Evolutionary conservation across 2,329 filamentous ascomycete species (phyloP).

Genomic region (Periglandula ipomoeae): DNA sequence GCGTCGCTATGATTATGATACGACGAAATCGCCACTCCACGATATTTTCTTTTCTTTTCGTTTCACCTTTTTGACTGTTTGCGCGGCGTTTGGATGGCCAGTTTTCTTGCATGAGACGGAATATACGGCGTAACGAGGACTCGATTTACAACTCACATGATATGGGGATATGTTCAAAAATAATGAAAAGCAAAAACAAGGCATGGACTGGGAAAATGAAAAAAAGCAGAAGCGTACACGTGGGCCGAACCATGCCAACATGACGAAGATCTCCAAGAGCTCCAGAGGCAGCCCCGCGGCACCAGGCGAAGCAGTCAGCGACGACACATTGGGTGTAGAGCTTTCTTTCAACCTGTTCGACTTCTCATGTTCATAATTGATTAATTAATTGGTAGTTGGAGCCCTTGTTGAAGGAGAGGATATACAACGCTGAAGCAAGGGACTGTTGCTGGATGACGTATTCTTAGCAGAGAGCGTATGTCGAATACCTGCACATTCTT

Average conservation of each 20-base stretch:
- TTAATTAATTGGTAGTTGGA: not conserved
- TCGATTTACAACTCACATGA: not conserved
- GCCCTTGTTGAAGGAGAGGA: not conserved
- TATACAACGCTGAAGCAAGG: not conserved
- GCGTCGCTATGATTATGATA: constrained; percentile 19
- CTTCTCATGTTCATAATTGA: not conserved
- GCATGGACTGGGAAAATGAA: not conserved
- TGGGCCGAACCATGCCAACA: not conserved
- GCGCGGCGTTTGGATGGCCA: constrained; percentile 6
- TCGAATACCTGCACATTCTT: too few species aligned
- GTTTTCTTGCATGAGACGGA: not conserved
- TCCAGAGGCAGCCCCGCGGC: constrained; percentile 5
- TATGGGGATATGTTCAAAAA: not conserved
- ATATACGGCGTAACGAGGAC: not conserved
- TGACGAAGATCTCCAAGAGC: not conserved
- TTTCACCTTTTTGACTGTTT: not conserved
- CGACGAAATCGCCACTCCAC: not conserved
- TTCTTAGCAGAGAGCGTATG: not conserved
- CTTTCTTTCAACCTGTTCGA: not conserved
- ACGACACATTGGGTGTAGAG: not conserved
- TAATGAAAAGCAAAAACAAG: not conserved
- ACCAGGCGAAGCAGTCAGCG: not conserved
- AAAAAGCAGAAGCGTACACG: not conserved
- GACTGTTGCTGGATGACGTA: not conserved
- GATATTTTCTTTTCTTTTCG: not conserved